Conservation (phyloP, 331 rosid species). For the Cydonia oblonga region DNA sequence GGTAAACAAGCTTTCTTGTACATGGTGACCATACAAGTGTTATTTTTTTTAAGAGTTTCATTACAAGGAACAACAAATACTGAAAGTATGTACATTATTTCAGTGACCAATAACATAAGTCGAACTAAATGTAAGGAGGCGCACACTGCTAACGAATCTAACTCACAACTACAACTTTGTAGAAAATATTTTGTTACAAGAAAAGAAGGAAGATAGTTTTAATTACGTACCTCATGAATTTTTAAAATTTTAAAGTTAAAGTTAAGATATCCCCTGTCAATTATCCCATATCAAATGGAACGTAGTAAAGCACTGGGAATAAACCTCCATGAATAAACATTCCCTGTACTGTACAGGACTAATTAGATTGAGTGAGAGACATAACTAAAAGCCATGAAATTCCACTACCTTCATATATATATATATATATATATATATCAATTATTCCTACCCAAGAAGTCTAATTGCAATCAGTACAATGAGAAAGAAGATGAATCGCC, state of each 20-base stretch:
- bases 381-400: neutral
- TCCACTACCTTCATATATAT: neutral
- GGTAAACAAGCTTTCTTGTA: neutral
- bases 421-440: neutral
- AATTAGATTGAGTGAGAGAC: no score
- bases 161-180: neutral
- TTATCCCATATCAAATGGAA: neutral
- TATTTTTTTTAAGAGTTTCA: no score
- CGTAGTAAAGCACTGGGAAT: neutral
- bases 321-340: no score
- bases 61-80: no score
- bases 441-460: slow-evolving; percentile 23
- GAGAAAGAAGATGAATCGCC: slow-evolving; percentile 63
- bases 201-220: neutral
- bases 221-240: neutral
- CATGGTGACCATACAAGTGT: neutral
- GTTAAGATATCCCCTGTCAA: neutral
- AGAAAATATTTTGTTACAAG: no score
- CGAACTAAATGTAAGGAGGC: neutral
- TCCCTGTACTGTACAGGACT: no score
- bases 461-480: slow-evolving; percentile 16
- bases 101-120: neutral
- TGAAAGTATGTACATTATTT: no score
- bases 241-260: neutral
- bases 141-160: neutral